Conservation (phyloP, 83 land plant species). For the Diphasiastrum complanatum region DNA sequence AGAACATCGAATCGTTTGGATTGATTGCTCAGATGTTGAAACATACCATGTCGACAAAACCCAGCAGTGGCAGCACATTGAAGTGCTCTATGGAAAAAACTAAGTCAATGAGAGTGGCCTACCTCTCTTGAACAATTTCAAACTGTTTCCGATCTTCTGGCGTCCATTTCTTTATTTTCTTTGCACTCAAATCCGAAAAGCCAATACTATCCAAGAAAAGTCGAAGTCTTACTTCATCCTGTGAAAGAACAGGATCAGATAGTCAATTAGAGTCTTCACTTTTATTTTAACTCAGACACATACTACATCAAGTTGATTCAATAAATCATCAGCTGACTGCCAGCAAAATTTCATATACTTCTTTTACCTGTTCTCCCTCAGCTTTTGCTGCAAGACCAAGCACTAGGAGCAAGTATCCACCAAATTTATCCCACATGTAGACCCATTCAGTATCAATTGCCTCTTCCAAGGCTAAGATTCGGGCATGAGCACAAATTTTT, state of each 20-base stretch:
- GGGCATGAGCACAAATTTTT: constrained; percentile 94
- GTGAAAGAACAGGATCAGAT: too few relatives aligned
- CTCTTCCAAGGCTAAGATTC: constrained; percentile 88
- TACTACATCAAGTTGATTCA: too few relatives aligned
- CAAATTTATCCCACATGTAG: constrained; percentile 99
- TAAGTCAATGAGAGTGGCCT: not conserved
- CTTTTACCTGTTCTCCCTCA: constrained; percentile 77
- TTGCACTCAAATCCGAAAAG: constrained; percentile 89
- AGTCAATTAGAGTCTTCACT: too few relatives aligned
- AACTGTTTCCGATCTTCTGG: constrained; percentile 96
- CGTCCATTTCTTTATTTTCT: constrained; percentile 92
- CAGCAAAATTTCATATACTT: not conserved
- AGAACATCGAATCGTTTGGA: too few relatives aligned
- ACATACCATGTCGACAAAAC: too few relatives aligned
- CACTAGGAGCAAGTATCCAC: constrained; percentile 92
- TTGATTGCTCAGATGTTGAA: too few relatives aligned
- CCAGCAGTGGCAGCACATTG: not conserved
- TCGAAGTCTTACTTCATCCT: constrained; percentile 98
- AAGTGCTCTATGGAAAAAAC: not conserved
- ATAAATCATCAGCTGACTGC: too few relatives aligned
- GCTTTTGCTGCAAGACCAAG: constrained; percentile 96
- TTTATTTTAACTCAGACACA: too few relatives aligned
- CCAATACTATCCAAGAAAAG: constrained; percentile 96
- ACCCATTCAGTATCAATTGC: constrained; percentile 99
- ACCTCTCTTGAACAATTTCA: constrained; percentile 96